phyloP scores from a whole-genome alignment of 2,329 filamentous ascomycete genomes.

The Periconia sp. region DNA sequence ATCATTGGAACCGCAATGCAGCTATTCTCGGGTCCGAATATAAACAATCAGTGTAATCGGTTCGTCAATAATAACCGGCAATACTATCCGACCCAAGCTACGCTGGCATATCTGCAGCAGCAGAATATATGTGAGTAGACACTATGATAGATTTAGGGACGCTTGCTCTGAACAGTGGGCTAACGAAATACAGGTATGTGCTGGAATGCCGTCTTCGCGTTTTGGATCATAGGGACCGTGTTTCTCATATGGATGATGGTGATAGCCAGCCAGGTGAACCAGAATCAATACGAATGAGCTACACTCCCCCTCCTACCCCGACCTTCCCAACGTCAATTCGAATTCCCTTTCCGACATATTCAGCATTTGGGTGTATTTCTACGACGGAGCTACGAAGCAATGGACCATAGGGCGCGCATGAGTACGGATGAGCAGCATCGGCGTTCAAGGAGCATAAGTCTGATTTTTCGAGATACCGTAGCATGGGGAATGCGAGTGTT shows the following conservation, averaged over 20 bases:
- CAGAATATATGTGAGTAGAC: constrained; percentile 62
- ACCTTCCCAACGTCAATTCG: not conserved
- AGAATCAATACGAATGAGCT: constrained; percentile 48
- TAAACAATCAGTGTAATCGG: constrained; percentile 64
- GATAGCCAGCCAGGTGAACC: constrained; percentile 63
- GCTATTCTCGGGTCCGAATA: constrained; percentile 63
- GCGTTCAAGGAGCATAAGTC: constrained; percentile 2
- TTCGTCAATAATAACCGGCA: constrained; percentile 58
- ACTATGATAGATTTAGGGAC: too few species aligned
- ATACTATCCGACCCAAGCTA: constrained; percentile 58
- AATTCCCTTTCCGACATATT: not conserved
- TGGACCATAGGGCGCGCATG: not conserved
- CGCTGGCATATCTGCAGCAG: constrained; percentile 68
- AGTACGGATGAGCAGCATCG: not conserved
- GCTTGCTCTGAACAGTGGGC: too few species aligned
- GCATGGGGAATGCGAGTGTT: not conserved
- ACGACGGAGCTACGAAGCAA: not conserved
- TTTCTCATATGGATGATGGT: constrained; percentile 72
- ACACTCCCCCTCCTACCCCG: not conserved
- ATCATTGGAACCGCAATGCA: constrained; percentile 69
- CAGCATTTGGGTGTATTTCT: not conserved
- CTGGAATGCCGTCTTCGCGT: constrained; percentile 68
- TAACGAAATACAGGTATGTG: constrained; percentile 56
- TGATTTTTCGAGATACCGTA: constrained; percentile 9
- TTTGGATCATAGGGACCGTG: constrained; percentile 67